Evolutionary conservation across 306 rosid genomes (phyloP), one percentile per base, ranked within the genome.

Genomic region (Macrotyloma uniflorum): DNA sequence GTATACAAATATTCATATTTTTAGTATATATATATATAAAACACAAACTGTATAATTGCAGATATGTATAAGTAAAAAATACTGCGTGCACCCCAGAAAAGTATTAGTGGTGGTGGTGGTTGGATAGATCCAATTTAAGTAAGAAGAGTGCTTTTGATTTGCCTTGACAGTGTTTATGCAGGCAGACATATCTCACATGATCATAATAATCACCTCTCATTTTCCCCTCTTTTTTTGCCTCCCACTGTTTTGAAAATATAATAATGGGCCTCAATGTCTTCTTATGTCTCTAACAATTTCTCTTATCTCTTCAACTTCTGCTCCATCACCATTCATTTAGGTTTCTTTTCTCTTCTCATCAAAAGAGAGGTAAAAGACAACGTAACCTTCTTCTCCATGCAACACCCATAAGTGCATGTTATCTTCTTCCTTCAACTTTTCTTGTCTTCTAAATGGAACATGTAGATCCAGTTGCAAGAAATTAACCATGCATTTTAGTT

Each of bases 121-220:
- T 55, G n/a, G 63, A 55, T 55, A 11, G 63, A 55, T 55, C 2
- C n/a, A 55, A 55, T 55, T 55, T 22, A 55, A 55, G 33, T 23
- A 46, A 23, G 33, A 55, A 23, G 63, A 55, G 8, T 22, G 63
- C 1, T 22, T 23, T 38, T 10, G 4, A 23, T 22, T 55, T 53
- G 15, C 63, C 12, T 18, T 0, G 9, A 19, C 4, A 64, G 4
- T 18, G 11, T 65, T 65, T 65, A 66, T 66, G 30, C 28, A 66
- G 43, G 1, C 28, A 26, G 15, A 63, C 68, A 49, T 46, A 22
- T 55, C 45, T 33, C 68, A 63, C 68, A 63, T 33, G 46, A 63
- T 63, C 68, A 30, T 63, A 4, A 66, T 22, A 66, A 66, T 66
- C 18, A 66, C 70, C n/a, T 64, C 26, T 64, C 28, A n/a, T 35